phyloP scores from a whole-genome alignment of 1,284 basidiomycete genomes.

The Apiotrichum veenhuisii region DNA sequence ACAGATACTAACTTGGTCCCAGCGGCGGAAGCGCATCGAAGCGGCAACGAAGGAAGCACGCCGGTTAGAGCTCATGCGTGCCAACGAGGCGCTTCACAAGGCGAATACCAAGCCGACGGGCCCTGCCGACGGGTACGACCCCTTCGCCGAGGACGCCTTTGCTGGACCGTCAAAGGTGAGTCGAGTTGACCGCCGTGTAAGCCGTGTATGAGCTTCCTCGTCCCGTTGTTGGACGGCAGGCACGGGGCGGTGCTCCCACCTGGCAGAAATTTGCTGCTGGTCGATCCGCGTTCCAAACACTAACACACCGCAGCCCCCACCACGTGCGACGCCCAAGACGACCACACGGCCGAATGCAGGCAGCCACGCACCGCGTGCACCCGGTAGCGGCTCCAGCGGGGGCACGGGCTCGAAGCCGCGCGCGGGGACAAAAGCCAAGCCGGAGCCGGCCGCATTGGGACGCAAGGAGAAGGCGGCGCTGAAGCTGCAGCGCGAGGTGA shows the following conservation, averaged over 20 bases:
- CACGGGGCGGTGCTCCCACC: not conserved
- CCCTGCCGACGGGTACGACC: slow-evolving; percentile 29
- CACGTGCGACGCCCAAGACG: slow-evolving; percentile 3
- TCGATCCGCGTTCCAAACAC: not conserved
- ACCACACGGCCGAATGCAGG: not conserved
- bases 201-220: too few relatives aligned
- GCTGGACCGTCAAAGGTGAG: slow-evolving; percentile 17
- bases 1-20: not conserved
- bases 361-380: not conserved
- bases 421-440: slow-evolving; percentile 10
- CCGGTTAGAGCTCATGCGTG: slow-evolving; percentile 33
- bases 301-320: not conserved
- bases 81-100: slow-evolving; percentile 30
- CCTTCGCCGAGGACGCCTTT: slow-evolving; percentile 40
- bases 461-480: slow-evolving; percentile 34
- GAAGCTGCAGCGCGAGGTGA: slow-evolving; percentile 8
- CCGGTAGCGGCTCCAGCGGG: not conserved
- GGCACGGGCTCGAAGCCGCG: not conserved
- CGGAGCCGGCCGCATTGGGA: slow-evolving; percentile 21
- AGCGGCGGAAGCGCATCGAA: slow-evolving; percentile 36
- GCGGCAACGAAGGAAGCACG: slow-evolving; percentile 36
- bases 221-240: not conserved
- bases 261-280: too few relatives aligned
- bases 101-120: not conserved
- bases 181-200: too few relatives aligned